These are phyloP conservation scores for Trichoderma atrobrunneum DNA, from an alignment of 2,329 filamentous ascomycete genomes.

Conservation along the genomic window DNA sequence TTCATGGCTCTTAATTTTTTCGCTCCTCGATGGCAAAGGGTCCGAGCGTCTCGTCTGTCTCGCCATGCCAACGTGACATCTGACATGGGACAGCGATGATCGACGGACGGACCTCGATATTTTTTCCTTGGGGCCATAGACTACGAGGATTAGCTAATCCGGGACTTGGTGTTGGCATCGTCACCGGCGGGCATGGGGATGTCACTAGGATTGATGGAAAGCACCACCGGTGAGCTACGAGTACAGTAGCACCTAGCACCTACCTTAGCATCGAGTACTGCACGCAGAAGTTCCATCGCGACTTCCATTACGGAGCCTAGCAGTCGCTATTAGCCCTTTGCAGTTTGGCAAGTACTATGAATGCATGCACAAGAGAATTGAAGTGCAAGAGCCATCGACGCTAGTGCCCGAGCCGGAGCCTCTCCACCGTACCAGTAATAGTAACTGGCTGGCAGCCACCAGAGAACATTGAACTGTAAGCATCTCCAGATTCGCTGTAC, in stretches of 20 bases:
- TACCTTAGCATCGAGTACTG: not conserved
- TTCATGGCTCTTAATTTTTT: not conserved
- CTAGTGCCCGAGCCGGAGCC: conserved; percentile 9
- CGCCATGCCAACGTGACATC: not conserved
- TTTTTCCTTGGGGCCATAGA: not conserved
- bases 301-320: conserved; percentile 13
- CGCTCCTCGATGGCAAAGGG: not conserved
- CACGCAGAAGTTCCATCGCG: conserved; percentile 12
- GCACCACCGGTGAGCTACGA: not conserved
- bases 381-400: conserved; percentile 3
- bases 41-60: not conserved
- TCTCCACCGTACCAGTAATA: not conserved
- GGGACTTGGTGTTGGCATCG: not conserved
- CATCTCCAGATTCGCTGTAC: not conserved
- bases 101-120: not conserved
- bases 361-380: not conserved
- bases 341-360: too few relatives aligned
- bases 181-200: not conserved
- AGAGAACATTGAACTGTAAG: not conserved
- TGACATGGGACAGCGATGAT: conserved; percentile 9
- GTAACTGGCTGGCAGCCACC: not conserved
- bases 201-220: not conserved
- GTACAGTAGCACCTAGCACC: not conserved
- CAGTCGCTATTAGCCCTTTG: not conserved
- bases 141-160: conserved; percentile 6